Evolutionary conservation across 352 stramenopile genomes (phyloP).

Genomic region (Blastocystis sp.): DNA sequence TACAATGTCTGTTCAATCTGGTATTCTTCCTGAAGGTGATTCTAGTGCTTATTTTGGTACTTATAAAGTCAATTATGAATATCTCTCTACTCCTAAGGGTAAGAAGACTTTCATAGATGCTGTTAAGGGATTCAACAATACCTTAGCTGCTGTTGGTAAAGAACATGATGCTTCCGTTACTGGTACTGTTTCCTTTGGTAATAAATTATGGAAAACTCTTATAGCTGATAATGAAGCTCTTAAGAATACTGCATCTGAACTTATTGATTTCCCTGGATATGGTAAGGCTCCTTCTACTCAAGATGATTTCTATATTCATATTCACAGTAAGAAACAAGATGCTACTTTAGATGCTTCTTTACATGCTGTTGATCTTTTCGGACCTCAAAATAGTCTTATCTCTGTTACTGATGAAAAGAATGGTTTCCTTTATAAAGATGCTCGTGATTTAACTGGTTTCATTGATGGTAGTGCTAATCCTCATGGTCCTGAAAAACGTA

Average conservation of each 20-base stretch:
- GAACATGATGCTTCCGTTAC: not conserved
- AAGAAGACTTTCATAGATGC: not conserved
- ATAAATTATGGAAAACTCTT: conserved; percentile 18
- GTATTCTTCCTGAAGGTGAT: conserved; percentile 23
- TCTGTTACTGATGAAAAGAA: conserved; percentile 10
- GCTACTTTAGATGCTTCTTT: conserved; percentile 7
- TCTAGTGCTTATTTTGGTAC: conserved; percentile 17
- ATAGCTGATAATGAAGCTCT: conserved; percentile 4
- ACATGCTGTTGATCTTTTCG: not conserved
- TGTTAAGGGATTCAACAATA: conserved; percentile 14
- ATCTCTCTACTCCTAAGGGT: conserved; percentile 9
- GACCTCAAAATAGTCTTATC: not conserved
- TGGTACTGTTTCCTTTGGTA: conserved; percentile 28
- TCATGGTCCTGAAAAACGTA: not conserved
- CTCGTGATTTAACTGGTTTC: conserved; percentile 22
- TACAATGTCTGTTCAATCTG: conserved; percentile 23
- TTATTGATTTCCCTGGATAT: conserved; percentile 33
- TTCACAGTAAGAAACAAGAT: conserved; percentile 22
- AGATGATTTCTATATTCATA: conserved; percentile 25
- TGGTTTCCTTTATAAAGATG: conserved; percentile 29
- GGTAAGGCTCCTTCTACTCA: conserved; percentile 11
- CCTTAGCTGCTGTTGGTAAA: too few species aligned
- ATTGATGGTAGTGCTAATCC: conserved; percentile 30
- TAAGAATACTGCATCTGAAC: conserved; percentile 2
- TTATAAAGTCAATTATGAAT: conserved; percentile 18